phyloP scores from a whole-genome alignment of 2,329 filamentous ascomycete species.

The Verticillium isaacii region DNA sequence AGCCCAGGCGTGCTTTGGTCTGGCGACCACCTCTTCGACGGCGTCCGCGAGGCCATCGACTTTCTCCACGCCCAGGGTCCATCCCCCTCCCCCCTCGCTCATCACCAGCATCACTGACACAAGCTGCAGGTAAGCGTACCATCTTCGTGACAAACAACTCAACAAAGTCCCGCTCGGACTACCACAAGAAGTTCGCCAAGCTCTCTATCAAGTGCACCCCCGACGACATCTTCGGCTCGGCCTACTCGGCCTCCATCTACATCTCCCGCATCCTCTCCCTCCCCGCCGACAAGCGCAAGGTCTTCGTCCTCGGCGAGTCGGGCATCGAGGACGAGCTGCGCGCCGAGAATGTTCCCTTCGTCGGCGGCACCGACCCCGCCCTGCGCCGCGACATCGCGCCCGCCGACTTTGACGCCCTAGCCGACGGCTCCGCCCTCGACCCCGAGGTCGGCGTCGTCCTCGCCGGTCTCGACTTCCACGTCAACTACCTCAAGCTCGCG shows the following conservation, averaged over 20 bases:
- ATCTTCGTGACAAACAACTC: constrained; percentile 99
- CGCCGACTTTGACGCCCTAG: constrained; percentile 75
- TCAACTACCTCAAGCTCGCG: constrained; percentile 90
- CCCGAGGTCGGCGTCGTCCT: constrained; percentile 87
- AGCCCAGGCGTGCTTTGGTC: constrained; percentile 87
- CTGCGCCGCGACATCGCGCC: constrained; percentile 74
- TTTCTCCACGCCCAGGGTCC: constrained; percentile 76
- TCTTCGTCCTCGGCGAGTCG: constrained; percentile 86
- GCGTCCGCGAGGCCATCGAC: constrained; percentile 78
- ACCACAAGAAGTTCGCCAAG: constrained; percentile 81
- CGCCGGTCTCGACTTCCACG: constrained; percentile 85
- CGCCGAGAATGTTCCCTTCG: constrained; percentile 71
- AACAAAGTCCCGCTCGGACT: constrained; percentile 89
- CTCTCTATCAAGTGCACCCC: constrained; percentile 75
- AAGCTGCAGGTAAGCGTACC: constrained; percentile 69
- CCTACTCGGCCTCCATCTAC: constrained; percentile 93
- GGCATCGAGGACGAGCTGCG: constrained; percentile 87
- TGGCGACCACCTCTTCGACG: constrained; percentile 83
- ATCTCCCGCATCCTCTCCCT: constrained; percentile 87
- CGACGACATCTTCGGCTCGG: constrained; percentile 93
- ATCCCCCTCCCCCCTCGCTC: constrained; percentile 6
- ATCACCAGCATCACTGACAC: not conserved
- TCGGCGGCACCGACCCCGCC: constrained; percentile 80
- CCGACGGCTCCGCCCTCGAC: constrained; percentile 72
- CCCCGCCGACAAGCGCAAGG: constrained; percentile 76